A percentile compares a stretch with the other conserved stretches of the same genome.
Evolutionary conservation across 495 filamentous ascomycete species (phyloP).

Genomic region (Penicillium lagena): DNA sequence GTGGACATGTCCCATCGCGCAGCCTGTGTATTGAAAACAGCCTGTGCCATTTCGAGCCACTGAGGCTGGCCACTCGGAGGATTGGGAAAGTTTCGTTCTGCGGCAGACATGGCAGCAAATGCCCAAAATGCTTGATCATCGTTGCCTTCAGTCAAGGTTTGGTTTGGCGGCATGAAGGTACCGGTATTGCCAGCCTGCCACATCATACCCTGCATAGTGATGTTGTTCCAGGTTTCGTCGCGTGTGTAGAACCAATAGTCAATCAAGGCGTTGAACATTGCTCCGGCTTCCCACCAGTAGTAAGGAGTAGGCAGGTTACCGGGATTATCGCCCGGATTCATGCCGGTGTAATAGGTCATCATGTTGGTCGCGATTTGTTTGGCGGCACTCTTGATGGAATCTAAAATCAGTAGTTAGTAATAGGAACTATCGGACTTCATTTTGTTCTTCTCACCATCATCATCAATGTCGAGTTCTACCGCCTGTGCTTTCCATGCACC

Average conservation of each 20-base stretch:
- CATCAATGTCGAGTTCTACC: constrained; percentile 18
- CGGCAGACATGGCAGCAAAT: constrained; percentile 73
- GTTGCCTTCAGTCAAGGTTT: constrained; percentile 70
- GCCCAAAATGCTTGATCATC: constrained; percentile 89
- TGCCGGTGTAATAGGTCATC: constrained; percentile 63
- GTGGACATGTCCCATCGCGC: constrained; percentile 60
- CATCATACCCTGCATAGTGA: constrained; percentile 59
- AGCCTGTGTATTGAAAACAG: constrained; percentile 70
- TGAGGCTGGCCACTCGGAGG: constrained; percentile 49
- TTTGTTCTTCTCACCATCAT: constrained; percentile 6
- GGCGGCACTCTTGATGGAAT: constrained; percentile 42
- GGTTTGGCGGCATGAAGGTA: constrained; percentile 77
- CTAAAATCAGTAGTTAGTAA: constrained; percentile 14
- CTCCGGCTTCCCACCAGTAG: constrained; percentile 80
- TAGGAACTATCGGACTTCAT: too few relatives aligned
- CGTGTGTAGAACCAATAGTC: constrained; percentile 83
- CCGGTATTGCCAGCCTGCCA: constrained; percentile 62
- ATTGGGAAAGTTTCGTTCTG: constrained; percentile 67
- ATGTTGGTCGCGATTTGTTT: constrained; percentile 36
- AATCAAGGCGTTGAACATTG: constrained; percentile 68
- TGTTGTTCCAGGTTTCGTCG: constrained; percentile 65
- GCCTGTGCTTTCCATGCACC: constrained; percentile 11
- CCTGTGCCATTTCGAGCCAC: constrained; percentile 78
- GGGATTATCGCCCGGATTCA: constrained; percentile 60
- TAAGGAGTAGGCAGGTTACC: constrained; percentile 71